phyloP scores from a whole-genome alignment of 371 early-diverging fungal genomes.

The Mucor saturninus region DNA sequence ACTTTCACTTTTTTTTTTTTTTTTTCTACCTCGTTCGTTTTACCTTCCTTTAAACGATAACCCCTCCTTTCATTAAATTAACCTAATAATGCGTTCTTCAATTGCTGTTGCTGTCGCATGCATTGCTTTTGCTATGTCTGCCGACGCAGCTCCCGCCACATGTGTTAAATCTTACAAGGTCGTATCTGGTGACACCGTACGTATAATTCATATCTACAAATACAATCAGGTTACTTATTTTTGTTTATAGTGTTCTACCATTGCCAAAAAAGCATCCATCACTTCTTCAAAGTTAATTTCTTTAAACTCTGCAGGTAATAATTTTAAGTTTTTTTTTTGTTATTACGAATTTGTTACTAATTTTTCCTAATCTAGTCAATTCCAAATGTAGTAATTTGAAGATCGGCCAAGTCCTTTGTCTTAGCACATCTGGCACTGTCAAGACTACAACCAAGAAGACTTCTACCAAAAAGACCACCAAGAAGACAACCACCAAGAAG shows the following conservation, averaged over 20 bases:
- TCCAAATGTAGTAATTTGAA: constrained; percentile 28
- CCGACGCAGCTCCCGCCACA: constrained; percentile 26
- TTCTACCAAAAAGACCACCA: constrained; percentile 12
- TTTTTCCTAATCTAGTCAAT: constrained; percentile 24
- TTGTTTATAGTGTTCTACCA: constrained; percentile 22
- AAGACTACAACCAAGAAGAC: constrained; percentile 2
- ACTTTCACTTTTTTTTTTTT: not conserved
- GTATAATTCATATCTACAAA: not conserved
- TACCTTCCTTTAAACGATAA: not conserved
- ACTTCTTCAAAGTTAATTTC: constrained; percentile 5
- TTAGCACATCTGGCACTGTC: not conserved
- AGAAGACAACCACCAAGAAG: constrained; percentile 14
- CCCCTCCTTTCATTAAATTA: not conserved
- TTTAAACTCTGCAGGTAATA: not conserved
- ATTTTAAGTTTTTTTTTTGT: not conserved
- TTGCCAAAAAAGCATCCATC: constrained; percentile 18
- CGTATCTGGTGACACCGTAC: constrained; percentile 29
- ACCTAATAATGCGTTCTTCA: constrained; percentile 20
- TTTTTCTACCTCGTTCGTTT: not conserved
- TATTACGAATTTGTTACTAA: not conserved
- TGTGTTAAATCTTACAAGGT: constrained; percentile 26
- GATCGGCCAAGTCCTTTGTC: constrained; percentile 29
- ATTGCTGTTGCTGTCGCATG: constrained; percentile 32
- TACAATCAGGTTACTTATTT: not conserved
- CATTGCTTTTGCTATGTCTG: constrained; percentile 21